Conservation (phyloP, 371 early-diverging fungal species). For the Dinochytrium kinnereticum region DNA sequence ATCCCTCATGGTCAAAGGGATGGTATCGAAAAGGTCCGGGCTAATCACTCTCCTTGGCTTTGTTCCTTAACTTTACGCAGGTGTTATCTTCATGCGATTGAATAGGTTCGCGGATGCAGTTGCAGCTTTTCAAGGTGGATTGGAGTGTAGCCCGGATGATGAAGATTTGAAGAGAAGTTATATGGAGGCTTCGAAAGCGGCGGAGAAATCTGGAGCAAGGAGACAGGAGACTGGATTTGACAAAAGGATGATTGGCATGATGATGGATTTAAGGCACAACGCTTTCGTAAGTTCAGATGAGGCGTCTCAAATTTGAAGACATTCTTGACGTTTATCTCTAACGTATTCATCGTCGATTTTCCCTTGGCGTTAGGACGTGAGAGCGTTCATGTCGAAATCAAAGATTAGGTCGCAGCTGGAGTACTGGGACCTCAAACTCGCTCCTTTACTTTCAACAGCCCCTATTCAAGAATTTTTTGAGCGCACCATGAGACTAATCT, state of each 20-base stretch:
- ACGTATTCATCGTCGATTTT: too few species aligned
- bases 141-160: slow-evolving; percentile 30
- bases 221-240: slow-evolving; percentile 19
- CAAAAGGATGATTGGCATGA: slow-evolving; percentile 41
- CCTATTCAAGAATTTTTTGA: not conserved
- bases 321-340: not conserved
- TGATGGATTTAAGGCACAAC: slow-evolving; percentile 37
- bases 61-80: not conserved
- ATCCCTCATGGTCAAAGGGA: slow-evolving; percentile 39
- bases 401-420: slow-evolving; percentile 11
- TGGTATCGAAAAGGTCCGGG: slow-evolving; percentile 37
- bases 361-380: slow-evolving; percentile 16
- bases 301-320: too few species aligned
- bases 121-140: slow-evolving; percentile 29
- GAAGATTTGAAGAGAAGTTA: slow-evolving; percentile 32
- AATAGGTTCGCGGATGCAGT: slow-evolving; percentile 25
- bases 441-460: slow-evolving; percentile 11
- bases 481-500: slow-evolving; percentile 14
- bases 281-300: too few species aligned
- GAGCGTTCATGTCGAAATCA: slow-evolving; percentile 18
- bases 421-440: slow-evolving; percentile 23
- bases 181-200: slow-evolving; percentile 30
- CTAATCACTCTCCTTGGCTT: not conserved
- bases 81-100: slow-evolving; percentile 16
- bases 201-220: slow-evolving; percentile 15